Evolutionary conservation across 2,329 filamentous ascomycete species (phyloP).

Genomic region (Phoma sp.): DNA sequence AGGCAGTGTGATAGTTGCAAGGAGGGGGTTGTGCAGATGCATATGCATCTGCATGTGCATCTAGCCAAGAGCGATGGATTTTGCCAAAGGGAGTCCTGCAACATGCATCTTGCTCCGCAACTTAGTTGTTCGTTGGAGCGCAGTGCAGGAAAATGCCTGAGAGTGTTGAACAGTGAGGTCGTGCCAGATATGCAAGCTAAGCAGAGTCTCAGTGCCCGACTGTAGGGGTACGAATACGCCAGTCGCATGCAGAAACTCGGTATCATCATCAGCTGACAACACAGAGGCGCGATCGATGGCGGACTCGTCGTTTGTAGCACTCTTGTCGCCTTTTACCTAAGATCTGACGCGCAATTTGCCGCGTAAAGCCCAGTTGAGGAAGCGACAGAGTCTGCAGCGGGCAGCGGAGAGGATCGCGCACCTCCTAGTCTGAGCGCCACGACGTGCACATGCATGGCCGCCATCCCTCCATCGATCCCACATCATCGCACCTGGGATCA

Average conservation of each 20-base stretch:
- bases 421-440: not conserved
- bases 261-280: not conserved
- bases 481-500: not conserved
- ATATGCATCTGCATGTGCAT: not conserved
- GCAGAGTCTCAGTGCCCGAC: not conserved
- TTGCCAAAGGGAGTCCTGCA: not conserved
- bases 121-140: not conserved
- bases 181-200: slow-evolving; percentile 2
- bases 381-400: not conserved
- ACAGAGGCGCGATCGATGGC: not conserved
- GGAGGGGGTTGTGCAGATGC: not conserved
- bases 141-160: not conserved
- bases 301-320: not conserved
- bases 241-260: not conserved
- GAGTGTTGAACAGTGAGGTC: not conserved
- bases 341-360: slow-evolving; percentile 4
- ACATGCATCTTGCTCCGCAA: not conserved
- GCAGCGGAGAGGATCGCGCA: not conserved
- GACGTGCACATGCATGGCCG: slow-evolving; percentile 1
- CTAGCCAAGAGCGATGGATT: not conserved
- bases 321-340: slow-evolving; percentile 3
- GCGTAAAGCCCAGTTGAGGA: not conserved
- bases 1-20: not conserved
- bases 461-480: slow-evolving; percentile 2
- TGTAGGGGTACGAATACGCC: not conserved